phyloP scores from a whole-genome alignment of 345 rosid species.

The Stellera chamaejasme region DNA sequence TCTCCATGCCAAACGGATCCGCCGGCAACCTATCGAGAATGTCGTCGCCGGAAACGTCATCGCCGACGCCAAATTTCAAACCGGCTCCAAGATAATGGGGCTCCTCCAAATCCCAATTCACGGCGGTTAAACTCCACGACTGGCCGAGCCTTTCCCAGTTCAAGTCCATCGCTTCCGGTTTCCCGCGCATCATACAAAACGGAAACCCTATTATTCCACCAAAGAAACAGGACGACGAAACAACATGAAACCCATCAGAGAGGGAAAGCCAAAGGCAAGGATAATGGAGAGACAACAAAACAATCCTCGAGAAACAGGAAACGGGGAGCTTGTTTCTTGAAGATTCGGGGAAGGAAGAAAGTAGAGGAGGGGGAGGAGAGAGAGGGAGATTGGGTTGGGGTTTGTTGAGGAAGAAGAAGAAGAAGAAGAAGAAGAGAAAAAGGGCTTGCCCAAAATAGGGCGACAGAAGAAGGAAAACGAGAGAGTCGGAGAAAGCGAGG shows the following conservation, averaged over 20 bases:
- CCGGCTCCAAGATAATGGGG: slow-evolving; percentile 8
- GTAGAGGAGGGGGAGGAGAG: too few relatives aligned
- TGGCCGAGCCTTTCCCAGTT: slow-evolving; percentile 7
- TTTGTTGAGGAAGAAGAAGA: too few relatives aligned
- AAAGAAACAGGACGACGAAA: too few relatives aligned
- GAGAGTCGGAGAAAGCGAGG: neutral
- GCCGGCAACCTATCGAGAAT: slow-evolving; percentile 13
- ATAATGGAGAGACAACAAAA: neutral
- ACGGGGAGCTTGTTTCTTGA: neutral
- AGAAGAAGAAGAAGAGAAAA: too few relatives aligned
- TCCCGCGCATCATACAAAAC: slow-evolving; percentile 1
- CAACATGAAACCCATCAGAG: too few relatives aligned
- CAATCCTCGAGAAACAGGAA: neutral
- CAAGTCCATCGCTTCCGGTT: slow-evolving; percentile 9
- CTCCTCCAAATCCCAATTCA: slow-evolving; percentile 18
- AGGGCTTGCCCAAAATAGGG: too few relatives aligned
- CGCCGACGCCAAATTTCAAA: slow-evolving; percentile 11
- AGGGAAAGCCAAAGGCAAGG: neutral
- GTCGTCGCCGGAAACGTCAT: slow-evolving; percentile 12
- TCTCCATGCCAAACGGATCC: slow-evolving; percentile 17
- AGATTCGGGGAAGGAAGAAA: too few relatives aligned
- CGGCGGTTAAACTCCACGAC: slow-evolving; percentile 11
- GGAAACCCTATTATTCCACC: neutral
- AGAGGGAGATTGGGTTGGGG: too few relatives aligned
- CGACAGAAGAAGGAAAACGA: neutral